Base-by-base conservation (phyloP, 352 stramenopile genomes). In the Peronosclerospora sorghi region DNA sequence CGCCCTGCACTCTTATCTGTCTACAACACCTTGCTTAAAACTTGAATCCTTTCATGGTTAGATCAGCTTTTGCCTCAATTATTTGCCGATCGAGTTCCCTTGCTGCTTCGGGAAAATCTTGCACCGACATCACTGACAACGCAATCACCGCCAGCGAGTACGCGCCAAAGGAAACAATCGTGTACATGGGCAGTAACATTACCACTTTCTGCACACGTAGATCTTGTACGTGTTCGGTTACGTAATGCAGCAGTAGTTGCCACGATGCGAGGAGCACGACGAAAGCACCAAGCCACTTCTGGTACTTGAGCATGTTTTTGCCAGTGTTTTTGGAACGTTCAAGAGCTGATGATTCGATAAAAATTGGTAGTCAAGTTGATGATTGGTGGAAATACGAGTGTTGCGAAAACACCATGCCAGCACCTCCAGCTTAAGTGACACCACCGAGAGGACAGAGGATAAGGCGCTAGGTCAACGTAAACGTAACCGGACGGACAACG, bases 1-100 rank as follows among this genome's bases (percentile, higher is more conserved):
- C n/a, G n/a, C 4, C 28, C 28, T 34, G 9, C 9, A 9, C 28
- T 5, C 15, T 5, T 13, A 10, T 30, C 28, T 34, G n/a, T n/a
- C n/a, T n/a, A n/a, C n/a, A n/a, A n/a, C n/a, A n/a, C n/a, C n/a
- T n/a, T n/a, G 5, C 18, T 46, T 13, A 59, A 15, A 80, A 71
- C 37, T 74, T 60, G 45, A 86, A 65, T 7, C 72, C 72, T 34
- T 69, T 78, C 46, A 72, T 74, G 15, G 55, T 45, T 8, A 86
- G 59, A 18, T 86, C 74, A 2, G 59, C 56, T 45, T 83, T 84
- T 19, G 71, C 74, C 39, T 82, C 71, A 12, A 74, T 30, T 10
- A 84, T 72, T 59, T 86, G 68, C 14, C 47, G 54, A 43, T 87
- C 72, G 4, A 87, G 59, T 44, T 87, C 75, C 49, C 80, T 85